A percentile compares a stretch with the other conserved stretches of the same genome.
Evolutionary conservation across 2,329 filamentous ascomycete species (phyloP).

Genomic region (Trichoderma sp.): DNA sequence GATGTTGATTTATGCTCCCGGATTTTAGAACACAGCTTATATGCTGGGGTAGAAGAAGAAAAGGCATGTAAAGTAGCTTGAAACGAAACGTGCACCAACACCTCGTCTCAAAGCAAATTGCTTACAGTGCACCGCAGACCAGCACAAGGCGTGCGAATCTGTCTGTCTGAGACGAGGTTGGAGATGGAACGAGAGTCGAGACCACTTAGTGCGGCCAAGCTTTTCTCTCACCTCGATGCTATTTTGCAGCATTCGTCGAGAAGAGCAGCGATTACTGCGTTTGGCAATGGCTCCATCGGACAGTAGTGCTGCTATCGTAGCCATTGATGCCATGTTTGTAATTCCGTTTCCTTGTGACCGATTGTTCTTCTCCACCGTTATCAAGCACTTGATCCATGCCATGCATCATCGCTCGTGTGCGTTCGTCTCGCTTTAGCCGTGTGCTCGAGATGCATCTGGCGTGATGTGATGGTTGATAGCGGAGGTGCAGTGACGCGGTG

Average conservation of each 20-base stretch:
- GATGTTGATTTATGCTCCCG: neutral
- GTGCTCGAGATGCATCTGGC: neutral
- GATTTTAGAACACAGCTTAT: neutral
- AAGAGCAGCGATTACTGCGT: neutral
- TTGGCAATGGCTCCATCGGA: neutral
- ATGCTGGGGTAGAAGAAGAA: neutral
- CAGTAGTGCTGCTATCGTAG: neutral
- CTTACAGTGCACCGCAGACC: neutral
- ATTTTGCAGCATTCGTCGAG: neutral
- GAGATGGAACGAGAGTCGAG: conserved; percentile 5
- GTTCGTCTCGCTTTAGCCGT: neutral
- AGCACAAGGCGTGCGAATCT: neutral
- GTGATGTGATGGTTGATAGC: neutral
- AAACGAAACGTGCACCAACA: neutral
- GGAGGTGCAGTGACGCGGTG: neutral
- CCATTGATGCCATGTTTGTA: neutral
- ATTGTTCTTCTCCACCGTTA: neutral
- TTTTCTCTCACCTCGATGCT: neutral
- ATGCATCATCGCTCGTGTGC: neutral
- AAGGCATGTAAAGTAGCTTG: conserved; percentile 15
- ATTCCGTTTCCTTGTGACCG: conserved; percentile 6
- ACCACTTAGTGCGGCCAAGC: conserved; percentile 10
- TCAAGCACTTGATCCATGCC: conserved; percentile 14
- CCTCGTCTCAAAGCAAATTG: neutral
- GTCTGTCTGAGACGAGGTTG: conserved; percentile 5